A percentile compares a stretch with the other conserved stretches of the same genome.
phyloP scores from a whole-genome alignment of 2,329 filamentous ascomycete species.

The Ophiocordyceps camponoti-leonardi region DNA sequence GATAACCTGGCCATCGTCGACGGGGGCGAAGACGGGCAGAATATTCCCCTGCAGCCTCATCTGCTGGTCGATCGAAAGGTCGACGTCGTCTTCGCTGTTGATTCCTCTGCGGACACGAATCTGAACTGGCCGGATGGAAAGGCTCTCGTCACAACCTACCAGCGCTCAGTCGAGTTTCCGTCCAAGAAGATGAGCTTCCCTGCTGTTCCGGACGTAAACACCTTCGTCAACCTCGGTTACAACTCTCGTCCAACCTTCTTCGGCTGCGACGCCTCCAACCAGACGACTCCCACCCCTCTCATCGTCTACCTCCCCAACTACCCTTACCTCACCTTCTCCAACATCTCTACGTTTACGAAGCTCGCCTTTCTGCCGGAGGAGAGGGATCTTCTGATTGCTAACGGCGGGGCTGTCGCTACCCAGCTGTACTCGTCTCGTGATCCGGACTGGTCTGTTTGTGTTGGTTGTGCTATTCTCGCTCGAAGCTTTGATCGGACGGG shows the following conservation, averaged over 20 bases:
- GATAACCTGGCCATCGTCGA: constrained; percentile 56
- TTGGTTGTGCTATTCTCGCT: constrained; percentile 72
- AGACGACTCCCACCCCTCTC: constrained; percentile 42
- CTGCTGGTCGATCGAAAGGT: constrained; percentile 29
- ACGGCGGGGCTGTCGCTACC: constrained; percentile 73
- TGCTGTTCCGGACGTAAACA: constrained; percentile 33
- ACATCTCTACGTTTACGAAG: constrained; percentile 62
- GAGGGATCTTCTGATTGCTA: constrained; percentile 67
- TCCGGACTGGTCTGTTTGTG: constrained; percentile 60
- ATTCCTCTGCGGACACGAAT: constrained; percentile 43
- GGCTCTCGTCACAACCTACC: constrained; percentile 38
- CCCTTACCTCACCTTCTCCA: constrained; percentile 61
- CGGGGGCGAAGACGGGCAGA: constrained; percentile 64
- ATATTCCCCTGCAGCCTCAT: constrained; percentile 58
- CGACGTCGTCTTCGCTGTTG: constrained; percentile 47
- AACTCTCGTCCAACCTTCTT: constrained; percentile 46
- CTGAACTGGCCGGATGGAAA: constrained; percentile 43
- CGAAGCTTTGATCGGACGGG: constrained; percentile 58
- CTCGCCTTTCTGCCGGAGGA: constrained; percentile 43
- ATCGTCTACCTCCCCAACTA: constrained; percentile 70
- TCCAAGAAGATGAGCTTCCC: constrained; percentile 38
- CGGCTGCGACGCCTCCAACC: constrained; percentile 40
- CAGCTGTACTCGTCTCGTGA: constrained; percentile 67
- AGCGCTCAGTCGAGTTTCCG: constrained; percentile 23
- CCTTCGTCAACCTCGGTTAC: constrained; percentile 38